Evolutionary conservation across 2,329 filamentous ascomycete genomes (phyloP).

Genomic region (Gaeumannomyces sp.): DNA sequence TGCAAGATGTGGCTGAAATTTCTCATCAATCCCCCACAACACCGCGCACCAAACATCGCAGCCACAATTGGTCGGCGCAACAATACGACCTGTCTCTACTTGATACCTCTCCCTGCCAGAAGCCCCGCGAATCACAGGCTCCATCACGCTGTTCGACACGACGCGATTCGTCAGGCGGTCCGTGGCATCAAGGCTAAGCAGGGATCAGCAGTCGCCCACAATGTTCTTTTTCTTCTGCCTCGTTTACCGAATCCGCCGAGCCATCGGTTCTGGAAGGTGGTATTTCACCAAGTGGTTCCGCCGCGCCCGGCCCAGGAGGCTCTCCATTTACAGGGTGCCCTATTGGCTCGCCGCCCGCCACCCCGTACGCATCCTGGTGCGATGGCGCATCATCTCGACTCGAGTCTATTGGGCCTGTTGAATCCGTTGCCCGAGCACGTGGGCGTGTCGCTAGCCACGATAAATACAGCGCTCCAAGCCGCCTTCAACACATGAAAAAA

Average conservation of each 20-base stretch:
- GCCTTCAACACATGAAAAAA: no score
- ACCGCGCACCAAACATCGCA: no score
- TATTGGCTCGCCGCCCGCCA: background rate
- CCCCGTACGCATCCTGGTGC: no score
- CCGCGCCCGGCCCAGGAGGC: background rate
- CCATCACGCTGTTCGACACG: background rate
- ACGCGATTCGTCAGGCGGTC: background rate
- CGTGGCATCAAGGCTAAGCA: background rate
- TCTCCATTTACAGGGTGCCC: background rate
- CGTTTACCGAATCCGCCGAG: background rate
- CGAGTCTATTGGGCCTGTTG: no score
- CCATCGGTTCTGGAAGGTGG: background rate
- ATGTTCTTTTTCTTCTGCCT: background rate
- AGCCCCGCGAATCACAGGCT: no score
- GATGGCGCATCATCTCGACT: no score
- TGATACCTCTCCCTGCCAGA: background rate
- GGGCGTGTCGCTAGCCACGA: no score
- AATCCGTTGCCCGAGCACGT: no score
- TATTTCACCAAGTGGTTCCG: background rate
- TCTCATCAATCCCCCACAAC: no score
- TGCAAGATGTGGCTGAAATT: no score
- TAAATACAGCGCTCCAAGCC: no score
- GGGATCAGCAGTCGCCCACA: background rate
- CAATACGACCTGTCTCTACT: background rate
- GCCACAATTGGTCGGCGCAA: background rate